phyloP scores from a whole-genome alignment of 2,329 filamentous ascomycete genomes.

The Ophiocordyceps camponoti-leonardi region DNA sequence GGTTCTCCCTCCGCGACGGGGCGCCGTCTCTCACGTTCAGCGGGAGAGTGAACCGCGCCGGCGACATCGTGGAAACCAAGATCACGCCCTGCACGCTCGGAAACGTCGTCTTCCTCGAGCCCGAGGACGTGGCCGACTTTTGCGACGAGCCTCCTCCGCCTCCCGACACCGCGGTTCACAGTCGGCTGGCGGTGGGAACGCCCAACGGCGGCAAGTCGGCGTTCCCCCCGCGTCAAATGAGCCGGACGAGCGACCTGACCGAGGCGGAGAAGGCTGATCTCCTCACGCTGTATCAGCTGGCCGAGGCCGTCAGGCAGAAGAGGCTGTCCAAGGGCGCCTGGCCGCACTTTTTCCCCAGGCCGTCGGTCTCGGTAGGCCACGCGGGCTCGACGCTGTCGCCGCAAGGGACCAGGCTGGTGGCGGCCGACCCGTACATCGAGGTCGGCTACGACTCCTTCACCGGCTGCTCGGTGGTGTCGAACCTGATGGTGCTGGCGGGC shows the following conservation, averaged over 20 bases:
- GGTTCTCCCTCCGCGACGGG: slow-evolving; percentile 35
- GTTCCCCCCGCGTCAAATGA: slow-evolving; percentile 23
- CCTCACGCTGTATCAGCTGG: slow-evolving; percentile 27
- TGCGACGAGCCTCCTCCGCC: slow-evolving; percentile 18
- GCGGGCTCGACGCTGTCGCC: slow-evolving; percentile 4
- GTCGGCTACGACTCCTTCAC: slow-evolving; percentile 13
- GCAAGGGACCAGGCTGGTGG: slow-evolving; percentile 9
- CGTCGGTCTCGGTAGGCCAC: slow-evolving; percentile 26
- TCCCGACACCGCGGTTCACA: slow-evolving; percentile 3
- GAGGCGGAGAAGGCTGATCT: slow-evolving; percentile 26
- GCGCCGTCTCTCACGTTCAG: slow-evolving; percentile 45
- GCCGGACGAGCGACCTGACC: slow-evolving; percentile 22
- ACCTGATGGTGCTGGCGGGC: slow-evolving; percentile 42
- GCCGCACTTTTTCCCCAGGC: slow-evolving; percentile 26
- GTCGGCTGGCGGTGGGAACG: slow-evolving; percentile 13
- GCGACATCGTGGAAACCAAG: slow-evolving; percentile 34
- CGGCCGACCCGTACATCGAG: slow-evolving; percentile 33
- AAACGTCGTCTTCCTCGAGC: slow-evolving; percentile 40
- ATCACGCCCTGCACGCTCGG: slow-evolving; percentile 35
- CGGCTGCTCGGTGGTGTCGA: slow-evolving; percentile 17
- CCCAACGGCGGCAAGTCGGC: slow-evolving; percentile 1
- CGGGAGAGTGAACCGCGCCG: slow-evolving; percentile 33
- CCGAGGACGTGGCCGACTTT: slow-evolving; percentile 27
- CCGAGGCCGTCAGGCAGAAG: slow-evolving; percentile 22
- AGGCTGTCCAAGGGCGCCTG: slow-evolving; percentile 30